Conservation (phyloP, 2,329 filamentous ascomycete genomes). For the Daldinia sp. region DNA sequence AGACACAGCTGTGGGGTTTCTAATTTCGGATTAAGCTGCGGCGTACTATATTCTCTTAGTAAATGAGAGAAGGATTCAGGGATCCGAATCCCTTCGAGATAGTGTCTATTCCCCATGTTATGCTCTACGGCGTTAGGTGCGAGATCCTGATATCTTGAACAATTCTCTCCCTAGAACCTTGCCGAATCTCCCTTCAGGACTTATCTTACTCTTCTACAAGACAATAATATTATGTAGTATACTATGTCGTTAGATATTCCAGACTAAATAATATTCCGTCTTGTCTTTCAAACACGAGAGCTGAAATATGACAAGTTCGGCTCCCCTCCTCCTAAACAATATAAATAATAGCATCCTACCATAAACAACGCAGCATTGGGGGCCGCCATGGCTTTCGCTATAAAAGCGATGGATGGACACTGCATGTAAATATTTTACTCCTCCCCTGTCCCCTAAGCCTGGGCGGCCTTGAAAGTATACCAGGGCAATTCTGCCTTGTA, state of each 20-base stretch:
- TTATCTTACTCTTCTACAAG: neutral
- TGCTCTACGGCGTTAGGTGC: neutral
- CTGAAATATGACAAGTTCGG: neutral
- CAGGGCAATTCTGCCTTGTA: neutral
- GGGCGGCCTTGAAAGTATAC: neutral
- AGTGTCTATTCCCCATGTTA: neutral
- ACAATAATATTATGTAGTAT: neutral
- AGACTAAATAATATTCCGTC: neutral
- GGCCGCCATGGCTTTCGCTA: neutral
- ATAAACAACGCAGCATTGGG: neutral
- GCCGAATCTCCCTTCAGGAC: neutral
- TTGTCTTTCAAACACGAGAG: too few species aligned
- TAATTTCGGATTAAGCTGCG: conserved; percentile 3
- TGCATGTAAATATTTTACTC: neutral
- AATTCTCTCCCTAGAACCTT: neutral
- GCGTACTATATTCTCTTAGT: conserved; percentile 1
- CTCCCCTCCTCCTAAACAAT: too few species aligned
- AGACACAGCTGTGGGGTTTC: neutral
- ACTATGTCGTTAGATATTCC: too few species aligned
- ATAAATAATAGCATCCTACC: too few species aligned
- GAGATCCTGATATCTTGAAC: neutral
- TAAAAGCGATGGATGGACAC: neutral
- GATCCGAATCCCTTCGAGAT: neutral
- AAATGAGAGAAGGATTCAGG: neutral
- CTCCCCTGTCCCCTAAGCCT: neutral